Evolutionary conservation across 1,284 basidiomycete genomes (phyloP), one percentile per base, ranked within the genome.

Genomic region (Tetrapyrgos nigripes): DNA sequence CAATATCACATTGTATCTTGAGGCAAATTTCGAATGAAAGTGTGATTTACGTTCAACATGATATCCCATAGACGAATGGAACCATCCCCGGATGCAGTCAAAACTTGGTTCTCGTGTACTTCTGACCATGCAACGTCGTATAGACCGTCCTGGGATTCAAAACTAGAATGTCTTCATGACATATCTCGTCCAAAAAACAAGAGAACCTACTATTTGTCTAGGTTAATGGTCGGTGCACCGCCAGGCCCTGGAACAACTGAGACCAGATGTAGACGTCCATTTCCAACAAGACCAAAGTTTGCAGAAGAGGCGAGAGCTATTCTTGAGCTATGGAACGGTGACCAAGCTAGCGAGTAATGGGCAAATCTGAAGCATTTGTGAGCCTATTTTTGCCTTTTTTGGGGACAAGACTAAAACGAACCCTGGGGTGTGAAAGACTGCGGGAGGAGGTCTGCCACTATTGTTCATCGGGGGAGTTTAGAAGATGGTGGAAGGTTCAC

Each of bases 121-220:
- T 98, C 95, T 47, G 91, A 94, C 92, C 95, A 97, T 0, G 94
- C 94, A 31, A 95, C 76, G 68, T 97, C 96, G 73, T 94, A 98
- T 2, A 98, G 78, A 0, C 92, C 94, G 71, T 98, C 96, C 73
- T 97, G 94, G 0, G 96, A 93, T 73, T 97, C 94, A 68, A 92
- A 98, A 63, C 93, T 97, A 69, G 64, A 66, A 61, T 68, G 57
- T 59, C 23, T 35, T 43, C 45, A 55, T 45, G 24, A 55, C 52
- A 56, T 46, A 62, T 51, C 46, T 28, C 49, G 29, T 52, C 26
- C 50, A 40, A 17, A 48, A 55, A 13, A 11, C n/a, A 6, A 29
- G 23, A 27, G 14, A 33, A 78, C 85, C 71, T 74, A 92, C 90
- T 81, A 79, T 76, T 91, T 92, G 63, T 93, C 89, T 28, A 92